Evolutionary conservation across 2,329 filamentous ascomycete genomes (phyloP).

Genomic region (Pseudogymnoascus sp.): DNA sequence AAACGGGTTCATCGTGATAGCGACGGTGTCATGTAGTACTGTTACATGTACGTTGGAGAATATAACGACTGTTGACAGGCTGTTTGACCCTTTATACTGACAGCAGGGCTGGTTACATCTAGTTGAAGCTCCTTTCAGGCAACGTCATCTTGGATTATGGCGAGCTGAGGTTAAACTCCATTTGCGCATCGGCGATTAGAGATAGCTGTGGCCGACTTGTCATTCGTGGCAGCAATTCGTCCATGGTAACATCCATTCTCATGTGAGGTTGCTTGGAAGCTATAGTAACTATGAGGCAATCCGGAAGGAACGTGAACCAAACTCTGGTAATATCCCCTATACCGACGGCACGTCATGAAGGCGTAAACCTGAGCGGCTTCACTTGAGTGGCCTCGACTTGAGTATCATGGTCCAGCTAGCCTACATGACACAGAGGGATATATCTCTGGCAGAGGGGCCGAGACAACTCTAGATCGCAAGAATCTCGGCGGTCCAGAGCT

Average conservation of each 20-base stretch:
- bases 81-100: neutral
- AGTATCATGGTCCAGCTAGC: neutral
- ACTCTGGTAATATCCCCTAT: neutral
- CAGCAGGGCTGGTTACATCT: neutral
- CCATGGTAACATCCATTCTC: neutral
- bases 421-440: neutral
- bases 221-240: neutral
- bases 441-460: neutral
- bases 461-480: neutral
- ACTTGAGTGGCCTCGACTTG: neutral
- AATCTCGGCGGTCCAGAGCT: neutral
- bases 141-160: conserved; percentile 1
- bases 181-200: neutral
- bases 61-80: neutral
- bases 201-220: neutral
- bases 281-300: conserved; percentile 3
- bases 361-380: neutral
- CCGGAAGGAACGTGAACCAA: neutral
- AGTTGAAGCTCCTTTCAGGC: neutral
- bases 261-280: neutral
- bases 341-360: neutral
- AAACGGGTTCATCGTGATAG: neutral
- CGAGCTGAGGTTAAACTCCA: neutral
- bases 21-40: neutral
- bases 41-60: neutral